Base-by-base conservation (phyloP, 257 asterid genomes). In the Forsythia suspensa region DNA sequence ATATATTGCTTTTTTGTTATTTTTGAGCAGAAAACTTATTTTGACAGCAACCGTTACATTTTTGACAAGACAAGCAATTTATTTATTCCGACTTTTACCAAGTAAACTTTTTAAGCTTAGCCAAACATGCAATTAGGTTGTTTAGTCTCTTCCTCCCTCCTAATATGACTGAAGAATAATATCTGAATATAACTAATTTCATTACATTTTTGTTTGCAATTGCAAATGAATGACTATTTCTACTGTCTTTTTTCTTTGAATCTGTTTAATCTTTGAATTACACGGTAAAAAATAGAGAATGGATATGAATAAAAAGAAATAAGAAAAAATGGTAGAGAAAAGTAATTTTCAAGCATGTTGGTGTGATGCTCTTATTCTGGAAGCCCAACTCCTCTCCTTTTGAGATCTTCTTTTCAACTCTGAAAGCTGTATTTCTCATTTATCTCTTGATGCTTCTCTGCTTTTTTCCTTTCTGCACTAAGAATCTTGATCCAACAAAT, bases 351-450 rank as follows among this genome's bases (percentile, higher is more conserved):
- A 79, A 18, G 29, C 38, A 73, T 74, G 52, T 6, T 73, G 76
- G 39, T 72, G 71, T 44, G 79, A 78, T 34, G 79, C 83, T 76
- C 86, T 82, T 87, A 82, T 82, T 79, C 84, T 67, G 24, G 83
- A 15, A 8, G 84, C 87, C 85, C 88, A 87, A 75, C 76, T 80
- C 63, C 78, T 84, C 67, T 70, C 87, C 39, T 46, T 48, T 41
- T 40, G 75, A 2, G 89, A 84, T 71, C 41, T 67, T 59, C 80
- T 83, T 68, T 21, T 75, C 77, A 83, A 74, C 18, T 82, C 77
- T 12, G 61, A 52, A 66, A 83, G 78, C 83, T 85, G 90, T 43
- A 18, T 75, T 55, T 79, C 88, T 84, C 86, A 86, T 63, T 73
- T 80, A 43, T 24, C 11, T 51, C 70, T 81, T 11, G 65, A 65